Percentiles rank a stretch among this genome's conserved stretches.
These are phyloP conservation scores for Saururus chinensis DNA, from an alignment of 164 flowering plant species.

Conservation along the genomic window DNA sequence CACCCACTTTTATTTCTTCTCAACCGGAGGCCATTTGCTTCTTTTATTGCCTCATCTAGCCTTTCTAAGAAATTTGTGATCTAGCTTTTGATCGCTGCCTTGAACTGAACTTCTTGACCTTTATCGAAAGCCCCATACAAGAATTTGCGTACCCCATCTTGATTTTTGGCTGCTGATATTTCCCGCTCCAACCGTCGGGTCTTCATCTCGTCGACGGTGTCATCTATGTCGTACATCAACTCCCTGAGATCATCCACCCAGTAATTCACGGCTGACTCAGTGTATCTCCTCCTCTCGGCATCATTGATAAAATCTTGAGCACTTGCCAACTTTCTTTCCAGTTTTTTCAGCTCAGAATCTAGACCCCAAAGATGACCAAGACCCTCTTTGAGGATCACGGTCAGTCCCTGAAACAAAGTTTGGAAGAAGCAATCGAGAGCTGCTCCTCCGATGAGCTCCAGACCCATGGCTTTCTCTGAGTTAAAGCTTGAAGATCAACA, in stretches of 20 bases:
- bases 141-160: neutral
- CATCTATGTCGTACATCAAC: no score
- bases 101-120: neutral
- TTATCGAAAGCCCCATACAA: no score
- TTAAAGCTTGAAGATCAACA: no score
- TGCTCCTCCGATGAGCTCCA: neutral
- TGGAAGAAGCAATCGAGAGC: neutral
- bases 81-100: neutral
- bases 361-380: no score
- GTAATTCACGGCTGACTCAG: no score
- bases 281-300: no score
- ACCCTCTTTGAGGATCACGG: neutral
- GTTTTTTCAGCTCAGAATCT: neutral
- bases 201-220: no score
- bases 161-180: slow-evolving; percentile 1
- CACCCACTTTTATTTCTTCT: no score
- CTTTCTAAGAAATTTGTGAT: slow-evolving; percentile 2
- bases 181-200: slow-evolving; percentile 1
- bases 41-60: neutral
- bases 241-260: no score
- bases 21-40: neutral
- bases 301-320: no score
- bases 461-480: no score
- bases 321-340: neutral
- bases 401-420: neutral